Conservation (phyloP, 345 rosid genomes). For the Murraya paniculata region DNA sequence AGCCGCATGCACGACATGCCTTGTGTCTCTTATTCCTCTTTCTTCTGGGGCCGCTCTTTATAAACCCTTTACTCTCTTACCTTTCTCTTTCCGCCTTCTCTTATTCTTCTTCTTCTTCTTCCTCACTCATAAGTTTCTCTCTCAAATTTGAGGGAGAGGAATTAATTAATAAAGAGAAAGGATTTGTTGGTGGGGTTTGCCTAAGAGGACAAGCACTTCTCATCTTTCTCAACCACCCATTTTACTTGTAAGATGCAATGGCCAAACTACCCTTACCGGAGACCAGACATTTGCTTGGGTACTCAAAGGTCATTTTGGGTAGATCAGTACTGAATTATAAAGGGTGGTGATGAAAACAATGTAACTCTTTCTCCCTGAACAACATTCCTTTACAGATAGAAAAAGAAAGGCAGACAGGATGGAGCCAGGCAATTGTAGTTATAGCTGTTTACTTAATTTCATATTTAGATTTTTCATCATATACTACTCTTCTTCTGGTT, state of each 20-base stretch:
- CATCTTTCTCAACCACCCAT: constrained; percentile 54
- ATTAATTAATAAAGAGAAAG: background rate
- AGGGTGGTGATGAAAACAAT: constrained; percentile 7
- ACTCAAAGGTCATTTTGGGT: constrained; percentile 22
- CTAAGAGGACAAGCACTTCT: constrained; percentile 39
- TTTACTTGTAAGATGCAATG: constrained; percentile 15
- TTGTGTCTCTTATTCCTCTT: constrained; percentile 15
- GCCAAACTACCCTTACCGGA: constrained; percentile 16
- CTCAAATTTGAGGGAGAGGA: background rate
- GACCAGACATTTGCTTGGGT: background rate
- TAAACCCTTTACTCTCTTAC: constrained; percentile 7
- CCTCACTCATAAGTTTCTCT: too few species aligned
- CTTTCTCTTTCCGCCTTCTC: too few species aligned
- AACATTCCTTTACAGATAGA: constrained; percentile 25
- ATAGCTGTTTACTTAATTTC: constrained; percentile 8
- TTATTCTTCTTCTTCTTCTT: constrained; percentile 9
- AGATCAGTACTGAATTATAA: background rate
- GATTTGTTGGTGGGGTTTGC: constrained; percentile 26
- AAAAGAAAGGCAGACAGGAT: constrained; percentile 53
- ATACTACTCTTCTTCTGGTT: constrained; percentile 3
- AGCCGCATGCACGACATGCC: constrained; percentile 26
- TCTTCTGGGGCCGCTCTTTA: constrained; percentile 27
- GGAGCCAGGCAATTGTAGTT: constrained; percentile 67
- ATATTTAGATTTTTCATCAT: constrained; percentile 13
- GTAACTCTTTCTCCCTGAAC: constrained; percentile 10